These are phyloP conservation scores for Alternaria longipes DNA, from an alignment of 2,329 filamentous ascomycete genomes.

Conservation along the genomic window DNA sequence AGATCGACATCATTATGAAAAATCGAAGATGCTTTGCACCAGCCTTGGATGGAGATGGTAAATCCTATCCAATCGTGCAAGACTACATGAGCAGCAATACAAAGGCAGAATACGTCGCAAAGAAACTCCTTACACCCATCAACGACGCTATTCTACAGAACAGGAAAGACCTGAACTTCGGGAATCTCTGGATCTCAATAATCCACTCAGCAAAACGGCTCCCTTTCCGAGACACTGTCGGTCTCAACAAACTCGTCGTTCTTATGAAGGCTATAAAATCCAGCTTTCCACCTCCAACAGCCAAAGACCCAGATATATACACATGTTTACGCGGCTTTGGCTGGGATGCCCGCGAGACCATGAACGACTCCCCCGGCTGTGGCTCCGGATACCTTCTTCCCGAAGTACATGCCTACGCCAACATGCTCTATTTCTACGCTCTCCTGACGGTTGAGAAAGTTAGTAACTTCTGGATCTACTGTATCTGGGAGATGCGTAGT, in stretches of 20 bases:
- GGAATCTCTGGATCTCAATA: slow-evolving; percentile 2
- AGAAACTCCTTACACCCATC: not conserved
- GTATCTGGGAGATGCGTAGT: slow-evolving; percentile 3
- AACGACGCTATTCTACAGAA: not conserved
- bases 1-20: slow-evolving; percentile 6
- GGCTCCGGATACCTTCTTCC: slow-evolving; percentile 1
- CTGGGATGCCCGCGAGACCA: slow-evolving; percentile 4
- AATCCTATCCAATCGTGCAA: slow-evolving; percentile 1
- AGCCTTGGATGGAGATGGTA: not conserved
- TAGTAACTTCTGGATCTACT: slow-evolving; percentile 2
- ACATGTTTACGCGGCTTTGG: not conserved
- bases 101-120: not conserved
- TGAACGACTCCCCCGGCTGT: not conserved
- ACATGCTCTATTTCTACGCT: slow-evolving; percentile 11
- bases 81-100: not conserved
- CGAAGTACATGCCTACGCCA: slow-evolving; percentile 7
- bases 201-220: slow-evolving; percentile 12
- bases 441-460: not conserved
- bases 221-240: slow-evolving; percentile 2
- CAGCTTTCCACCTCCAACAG: not conserved
- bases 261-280: slow-evolving; percentile 4
- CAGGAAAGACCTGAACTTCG: not conserved
- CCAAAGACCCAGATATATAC: slow-evolving; percentile 1
- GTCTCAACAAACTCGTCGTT: slow-evolving; percentile 4
- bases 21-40: slow-evolving; percentile 8